Percentiles rank a stretch among this genome's conserved stretches.
These are phyloP conservation scores for Auricularia sp. DNA, from an alignment of 768 basidiomycete genomes.

Conservation along the genomic window DNA sequence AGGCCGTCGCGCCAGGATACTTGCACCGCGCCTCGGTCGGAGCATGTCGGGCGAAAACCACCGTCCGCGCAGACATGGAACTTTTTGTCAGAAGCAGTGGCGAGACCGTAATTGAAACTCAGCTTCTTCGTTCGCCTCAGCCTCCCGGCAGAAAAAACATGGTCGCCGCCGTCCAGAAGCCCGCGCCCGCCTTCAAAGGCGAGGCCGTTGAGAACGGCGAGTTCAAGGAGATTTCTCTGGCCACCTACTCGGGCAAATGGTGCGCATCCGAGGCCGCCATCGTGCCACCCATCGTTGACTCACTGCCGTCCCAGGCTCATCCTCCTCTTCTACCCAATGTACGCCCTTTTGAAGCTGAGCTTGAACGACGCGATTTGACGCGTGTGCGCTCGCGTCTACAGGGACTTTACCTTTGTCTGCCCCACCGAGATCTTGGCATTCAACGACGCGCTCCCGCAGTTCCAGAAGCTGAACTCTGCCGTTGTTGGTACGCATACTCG, in stretches of 20 bases:
- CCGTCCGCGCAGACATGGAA: not conserved
- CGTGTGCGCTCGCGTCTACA: not conserved
- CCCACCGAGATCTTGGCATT: slow-evolving; percentile 96
- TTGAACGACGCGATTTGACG: not conserved
- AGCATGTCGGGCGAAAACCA: no score
- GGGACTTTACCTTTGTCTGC: slow-evolving; percentile 76
- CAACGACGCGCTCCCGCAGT: slow-evolving; percentile 74
- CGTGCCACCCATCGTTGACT: slow-evolving; percentile 8
- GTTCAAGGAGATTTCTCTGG: slow-evolving; percentile 70
- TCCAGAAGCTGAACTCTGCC: slow-evolving; percentile 60
- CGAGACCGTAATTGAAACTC: not conserved
- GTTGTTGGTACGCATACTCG: slow-evolving; percentile 52
- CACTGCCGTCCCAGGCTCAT: slow-evolving; percentile 54
- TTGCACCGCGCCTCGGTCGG: no score
- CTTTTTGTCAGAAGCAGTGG: not conserved
- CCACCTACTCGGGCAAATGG: slow-evolving; percentile 73
- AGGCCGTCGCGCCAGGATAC: no score
- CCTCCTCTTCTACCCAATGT: slow-evolving; percentile 92
- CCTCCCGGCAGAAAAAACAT: slow-evolving; percentile 11
- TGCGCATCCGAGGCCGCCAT: slow-evolving; percentile 23
- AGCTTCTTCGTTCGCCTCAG: not conserved
- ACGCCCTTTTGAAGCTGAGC: slow-evolving; percentile 18
- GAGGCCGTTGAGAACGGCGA: slow-evolving; percentile 65
- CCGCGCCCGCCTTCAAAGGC: slow-evolving; percentile 73
- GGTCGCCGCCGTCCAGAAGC: slow-evolving; percentile 63